phyloP scores from a whole-genome alignment of 768 basidiomycete species.

The Leccinellum albellum region DNA sequence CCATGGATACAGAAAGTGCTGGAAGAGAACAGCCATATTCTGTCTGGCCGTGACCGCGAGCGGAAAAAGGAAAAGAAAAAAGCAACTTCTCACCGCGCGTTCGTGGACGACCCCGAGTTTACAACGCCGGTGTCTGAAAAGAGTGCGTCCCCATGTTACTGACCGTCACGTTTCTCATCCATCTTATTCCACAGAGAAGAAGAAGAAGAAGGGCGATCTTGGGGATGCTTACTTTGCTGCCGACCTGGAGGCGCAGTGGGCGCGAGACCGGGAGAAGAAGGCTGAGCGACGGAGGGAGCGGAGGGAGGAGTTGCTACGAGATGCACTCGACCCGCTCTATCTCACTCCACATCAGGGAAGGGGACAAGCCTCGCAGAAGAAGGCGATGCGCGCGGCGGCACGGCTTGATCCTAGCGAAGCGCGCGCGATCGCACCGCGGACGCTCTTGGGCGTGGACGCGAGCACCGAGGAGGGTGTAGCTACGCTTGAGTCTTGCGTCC shows the following conservation, averaged over 20 bases:
- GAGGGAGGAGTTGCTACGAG: conserved; percentile 48
- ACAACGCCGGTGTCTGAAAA: conserved; percentile 29
- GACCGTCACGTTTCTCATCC: background rate
- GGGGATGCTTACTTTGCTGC: conserved; percentile 38
- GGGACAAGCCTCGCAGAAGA: conserved; percentile 19
- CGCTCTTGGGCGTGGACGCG: conserved; percentile 57
- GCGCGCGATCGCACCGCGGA: conserved; percentile 36
- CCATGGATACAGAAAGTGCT: conserved; percentile 56
- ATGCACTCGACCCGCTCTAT: conserved; percentile 60
- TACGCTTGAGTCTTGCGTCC: conserved; percentile 67
- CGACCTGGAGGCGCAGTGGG: conserved; percentile 69
- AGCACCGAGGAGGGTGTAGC: background rate
- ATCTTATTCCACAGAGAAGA: conserved; percentile 24
- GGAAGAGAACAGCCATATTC: conserved; percentile 53
- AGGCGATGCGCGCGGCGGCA: conserved; percentile 60
- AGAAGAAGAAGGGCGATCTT: conserved; percentile 22
- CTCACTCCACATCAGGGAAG: conserved; percentile 13
- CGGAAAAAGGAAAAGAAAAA: conserved; percentile 37
- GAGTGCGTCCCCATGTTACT: conserved; percentile 44
- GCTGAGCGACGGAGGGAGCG: conserved; percentile 69
- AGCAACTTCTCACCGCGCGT: background rate
- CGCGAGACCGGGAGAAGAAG: conserved; percentile 78
- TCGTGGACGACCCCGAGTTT: conserved; percentile 24
- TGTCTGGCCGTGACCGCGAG: conserved; percentile 44
- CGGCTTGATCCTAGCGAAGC: conserved; percentile 40